Evolutionary conservation across 169 alveolate species (phyloP).

Genomic region (Perkinsus marinus): DNA sequence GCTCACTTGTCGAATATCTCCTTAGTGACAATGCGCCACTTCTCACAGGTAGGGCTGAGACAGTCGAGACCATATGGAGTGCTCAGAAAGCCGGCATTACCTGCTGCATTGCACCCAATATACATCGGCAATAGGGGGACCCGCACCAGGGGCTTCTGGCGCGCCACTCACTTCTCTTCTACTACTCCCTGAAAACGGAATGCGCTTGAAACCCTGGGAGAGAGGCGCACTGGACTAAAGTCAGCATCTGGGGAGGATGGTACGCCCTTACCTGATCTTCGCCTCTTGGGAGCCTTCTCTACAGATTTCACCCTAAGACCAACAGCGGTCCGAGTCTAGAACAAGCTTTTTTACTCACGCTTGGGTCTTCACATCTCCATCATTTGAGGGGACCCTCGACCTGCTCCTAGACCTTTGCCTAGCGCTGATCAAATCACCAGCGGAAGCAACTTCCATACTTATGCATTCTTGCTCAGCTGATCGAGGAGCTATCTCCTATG

Average conservation of each 20-base stretch:
- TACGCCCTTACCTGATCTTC: too few relatives aligned
- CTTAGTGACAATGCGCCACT: background rate
- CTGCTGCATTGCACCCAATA: background rate
- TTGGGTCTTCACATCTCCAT: too few relatives aligned
- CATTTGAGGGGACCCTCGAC: background rate
- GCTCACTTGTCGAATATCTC: background rate
- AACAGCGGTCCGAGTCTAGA: too few relatives aligned
- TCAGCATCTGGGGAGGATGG: too few relatives aligned
- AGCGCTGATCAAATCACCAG: background rate
- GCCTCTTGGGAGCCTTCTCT: too few relatives aligned
- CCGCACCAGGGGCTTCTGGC: background rate
- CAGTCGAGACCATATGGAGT: background rate
- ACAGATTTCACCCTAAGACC: too few relatives aligned
- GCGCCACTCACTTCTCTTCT: background rate
- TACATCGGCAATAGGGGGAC: background rate
- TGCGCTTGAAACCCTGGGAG: background rate
- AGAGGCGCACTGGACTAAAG: too few relatives aligned
- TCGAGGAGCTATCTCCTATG: background rate
- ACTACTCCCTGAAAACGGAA: background rate
- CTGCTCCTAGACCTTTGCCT: background rate
- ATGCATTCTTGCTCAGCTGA: background rate
- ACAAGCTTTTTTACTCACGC: too few relatives aligned
- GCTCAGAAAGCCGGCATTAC: background rate
- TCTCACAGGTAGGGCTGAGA: background rate
- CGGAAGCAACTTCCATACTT: background rate